Conservation (phyloP, 179 eudicot species). For the Dionaea muscipula region DNA sequence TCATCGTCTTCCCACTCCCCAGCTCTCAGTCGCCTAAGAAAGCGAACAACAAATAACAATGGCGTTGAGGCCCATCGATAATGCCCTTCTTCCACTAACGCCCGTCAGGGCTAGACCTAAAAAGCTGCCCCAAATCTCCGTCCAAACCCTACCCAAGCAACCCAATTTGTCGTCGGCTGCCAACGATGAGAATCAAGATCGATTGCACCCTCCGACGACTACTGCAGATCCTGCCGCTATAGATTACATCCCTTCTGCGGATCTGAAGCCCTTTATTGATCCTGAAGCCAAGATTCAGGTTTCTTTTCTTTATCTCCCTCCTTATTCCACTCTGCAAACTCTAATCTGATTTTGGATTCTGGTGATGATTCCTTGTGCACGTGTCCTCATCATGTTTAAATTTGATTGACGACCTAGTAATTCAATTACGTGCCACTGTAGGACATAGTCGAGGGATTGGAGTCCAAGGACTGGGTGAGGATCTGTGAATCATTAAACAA, state of each 20-base stretch:
- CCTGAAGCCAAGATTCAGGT: slow-evolving; percentile 61
- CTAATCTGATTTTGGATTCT: not conserved
- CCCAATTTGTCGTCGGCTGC: not conserved
- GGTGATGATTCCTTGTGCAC: not conserved
- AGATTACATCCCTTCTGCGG: slow-evolving; percentile 58
- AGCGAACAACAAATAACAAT: too few relatives aligned
- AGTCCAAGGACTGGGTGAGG: slow-evolving; percentile 82
- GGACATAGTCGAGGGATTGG: slow-evolving; percentile 65
- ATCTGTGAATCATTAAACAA: slow-evolving; percentile 72
- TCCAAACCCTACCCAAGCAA: not conserved
- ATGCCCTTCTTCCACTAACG: slow-evolving; percentile 7
- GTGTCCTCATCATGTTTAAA: not conserved
- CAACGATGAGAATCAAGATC: slow-evolving; percentile 8
- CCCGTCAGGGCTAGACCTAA: slow-evolving; percentile 4
- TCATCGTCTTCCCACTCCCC: too few relatives aligned
- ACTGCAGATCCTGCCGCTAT: slow-evolving; percentile 25
- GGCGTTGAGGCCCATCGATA: slow-evolving; percentile 15
- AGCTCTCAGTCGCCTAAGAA: too few relatives aligned
- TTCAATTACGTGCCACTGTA: too few relatives aligned
- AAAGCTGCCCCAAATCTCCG: slow-evolving; percentile 7
- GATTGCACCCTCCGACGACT: slow-evolving; percentile 1
- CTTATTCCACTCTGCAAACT: not conserved
- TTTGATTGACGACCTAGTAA: slow-evolving; percentile 1
- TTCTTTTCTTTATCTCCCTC: not conserved
- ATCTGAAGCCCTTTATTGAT: slow-evolving; percentile 49